A percentile compares a stretch with the other conserved stretches of the same genome.
These are phyloP conservation scores for Aspergillus fijiensis DNA, from an alignment of 2,329 filamentous ascomycete genomes.

Conservation along the genomic window DNA sequence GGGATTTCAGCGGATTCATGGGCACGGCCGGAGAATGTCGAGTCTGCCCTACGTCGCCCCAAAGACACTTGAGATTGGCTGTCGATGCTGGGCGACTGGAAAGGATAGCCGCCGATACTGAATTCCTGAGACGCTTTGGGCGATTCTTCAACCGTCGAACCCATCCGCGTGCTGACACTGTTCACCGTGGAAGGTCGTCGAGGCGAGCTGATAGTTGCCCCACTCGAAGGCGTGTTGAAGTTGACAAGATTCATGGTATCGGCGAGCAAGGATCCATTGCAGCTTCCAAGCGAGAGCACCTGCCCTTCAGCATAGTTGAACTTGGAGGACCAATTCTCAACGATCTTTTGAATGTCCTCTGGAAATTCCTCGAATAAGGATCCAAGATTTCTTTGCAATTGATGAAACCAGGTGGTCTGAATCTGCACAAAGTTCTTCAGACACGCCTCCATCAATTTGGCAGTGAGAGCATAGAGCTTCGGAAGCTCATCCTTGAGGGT, in stretches of 20 bases:
- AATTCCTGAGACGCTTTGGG: constrained; percentile 67
- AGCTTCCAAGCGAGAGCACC: constrained; percentile 69
- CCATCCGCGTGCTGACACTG: constrained; percentile 56
- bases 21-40: constrained; percentile 51
- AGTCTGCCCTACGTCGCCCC: constrained; percentile 56
- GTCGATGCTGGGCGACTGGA: constrained; percentile 55
- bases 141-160: constrained; percentile 63
- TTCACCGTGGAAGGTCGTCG: constrained; percentile 53
- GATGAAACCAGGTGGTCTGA: constrained; percentile 77
- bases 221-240: constrained; percentile 54
- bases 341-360: constrained; percentile 69
- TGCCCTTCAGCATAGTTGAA: constrained; percentile 74
- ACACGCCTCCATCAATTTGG: constrained; percentile 78
- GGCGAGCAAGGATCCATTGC: constrained; percentile 68
- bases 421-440: constrained; percentile 80
- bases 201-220: constrained; percentile 40
- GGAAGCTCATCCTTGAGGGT: constrained; percentile 91
- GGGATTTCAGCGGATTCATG: constrained; percentile 58
- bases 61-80: constrained; percentile 27
- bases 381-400: constrained; percentile 81
- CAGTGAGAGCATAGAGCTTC: constrained; percentile 75
- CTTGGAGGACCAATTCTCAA: constrained; percentile 74
- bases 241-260: constrained; percentile 60
- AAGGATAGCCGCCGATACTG: constrained; percentile 65
- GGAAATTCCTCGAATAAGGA: constrained; percentile 68